Evolutionary conservation across 495 filamentous ascomycete species (phyloP).

Genomic region (Penicillium nucicola): DNA sequence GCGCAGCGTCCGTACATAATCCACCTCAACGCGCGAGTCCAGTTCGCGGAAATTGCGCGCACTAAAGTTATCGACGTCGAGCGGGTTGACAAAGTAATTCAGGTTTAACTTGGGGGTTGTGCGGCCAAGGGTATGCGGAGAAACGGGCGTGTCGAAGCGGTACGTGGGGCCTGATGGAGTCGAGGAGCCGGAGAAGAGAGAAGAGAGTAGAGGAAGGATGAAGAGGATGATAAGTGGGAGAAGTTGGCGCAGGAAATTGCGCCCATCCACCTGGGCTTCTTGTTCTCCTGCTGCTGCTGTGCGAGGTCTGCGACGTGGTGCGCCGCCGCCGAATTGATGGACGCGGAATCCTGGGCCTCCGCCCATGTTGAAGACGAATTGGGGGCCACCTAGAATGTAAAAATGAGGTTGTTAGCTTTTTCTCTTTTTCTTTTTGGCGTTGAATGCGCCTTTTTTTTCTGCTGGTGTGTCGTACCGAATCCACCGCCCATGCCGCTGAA

Average conservation of each 20-base stretch:
- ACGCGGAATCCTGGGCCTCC: constrained; percentile 79
- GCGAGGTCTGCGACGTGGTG: constrained; percentile 66
- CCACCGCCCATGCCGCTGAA: constrained; percentile 52
- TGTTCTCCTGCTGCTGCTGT: constrained; percentile 52
- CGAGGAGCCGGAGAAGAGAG: constrained; percentile 65
- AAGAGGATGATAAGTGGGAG: constrained; percentile 87
- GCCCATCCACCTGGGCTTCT: constrained; percentile 44
- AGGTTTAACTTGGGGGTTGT: constrained; percentile 67
- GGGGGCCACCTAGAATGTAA: constrained; percentile 59
- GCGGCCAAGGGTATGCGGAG: constrained; percentile 69
- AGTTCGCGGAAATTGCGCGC: constrained; percentile 64
- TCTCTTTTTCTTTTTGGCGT: neutral
- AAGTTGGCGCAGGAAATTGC: constrained; percentile 56
- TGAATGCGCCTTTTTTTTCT: too few species aligned
- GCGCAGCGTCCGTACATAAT: constrained; percentile 62
- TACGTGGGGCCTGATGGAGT: constrained; percentile 62
- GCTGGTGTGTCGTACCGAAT: constrained; percentile 34
- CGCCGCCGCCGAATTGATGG: constrained; percentile 76
- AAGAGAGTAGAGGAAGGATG: constrained; percentile 79
- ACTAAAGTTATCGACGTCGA: constrained; percentile 67
- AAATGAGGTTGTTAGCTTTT: neutral
- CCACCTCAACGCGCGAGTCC: constrained; percentile 71
- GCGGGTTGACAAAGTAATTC: constrained; percentile 81
- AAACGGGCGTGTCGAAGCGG: constrained; percentile 62
- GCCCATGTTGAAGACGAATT: constrained; percentile 89